Base-by-base conservation (phyloP, 169 alveolate species). In the Plasmodium billcollinsi region DNA sequence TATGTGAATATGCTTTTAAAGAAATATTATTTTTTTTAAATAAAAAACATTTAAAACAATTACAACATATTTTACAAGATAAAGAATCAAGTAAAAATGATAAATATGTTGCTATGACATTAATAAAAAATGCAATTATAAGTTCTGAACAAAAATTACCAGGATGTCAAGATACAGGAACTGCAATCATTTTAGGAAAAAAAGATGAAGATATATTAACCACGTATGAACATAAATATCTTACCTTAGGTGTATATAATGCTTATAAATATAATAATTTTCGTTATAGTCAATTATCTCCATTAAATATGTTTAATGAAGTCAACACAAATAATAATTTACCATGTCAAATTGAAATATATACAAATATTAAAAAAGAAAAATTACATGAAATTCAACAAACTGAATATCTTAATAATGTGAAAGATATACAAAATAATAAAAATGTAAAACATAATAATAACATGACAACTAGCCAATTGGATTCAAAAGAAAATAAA, bases 91-190 rank as follows among this genome's bases (percentile, higher is more conserved):
- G 95, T 33, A 94, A 88, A 33, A 96, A 96, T 78, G 98, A 96
- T 74, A 73, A 94, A 56, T 95, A 89, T 93, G 97, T 96, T 1
- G 96, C 98, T 9, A 92, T 95, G 93, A 95, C 95, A 72, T 92
- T 95, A 52, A 93, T 95, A 43, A 94, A 94, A 54, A 95, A 94
- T 71, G 98, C 96, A 24, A 88, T 94, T 74, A 74, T 95, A 54
- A 93, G 97, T 3, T 94, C 97, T 20, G 94, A 89, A 47, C 83
- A 76, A 94, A 65, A 63, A 59, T 90, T 95, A 69, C 98, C 98
- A 1, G 96, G 97, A 14, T 96, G 98, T 74, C 98, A 96, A 76
- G 98, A 96, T 85, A 96, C 98, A 11, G 98, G 97, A 29, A 96
- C 98, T 21, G 98, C 97, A n/a, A 89, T 93, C 67, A 95, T 95